phyloP scores from a whole-genome alignment of 1,139 yeast species.

The Taphrina populina region DNA sequence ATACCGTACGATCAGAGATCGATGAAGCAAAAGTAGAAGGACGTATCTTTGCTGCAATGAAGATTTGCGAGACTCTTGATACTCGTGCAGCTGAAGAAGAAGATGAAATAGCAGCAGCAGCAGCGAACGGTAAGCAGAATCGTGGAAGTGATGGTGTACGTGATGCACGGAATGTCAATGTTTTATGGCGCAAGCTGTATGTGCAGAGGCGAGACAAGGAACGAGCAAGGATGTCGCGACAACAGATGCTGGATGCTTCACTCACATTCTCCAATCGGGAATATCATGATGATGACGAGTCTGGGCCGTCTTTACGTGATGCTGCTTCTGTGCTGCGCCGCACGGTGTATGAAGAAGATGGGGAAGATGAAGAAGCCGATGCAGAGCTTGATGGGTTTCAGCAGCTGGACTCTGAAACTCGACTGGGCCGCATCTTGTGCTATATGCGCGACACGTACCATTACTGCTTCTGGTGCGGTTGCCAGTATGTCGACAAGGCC shows the following conservation, averaged over 20 bases:
- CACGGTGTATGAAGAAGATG: slow-evolving; percentile 36
- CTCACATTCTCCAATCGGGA: slow-evolving; percentile 9
- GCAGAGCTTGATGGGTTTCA: slow-evolving; percentile 45
- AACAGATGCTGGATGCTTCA: slow-evolving; percentile 27
- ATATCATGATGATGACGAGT: slow-evolving; percentile 18
- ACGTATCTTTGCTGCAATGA: slow-evolving; percentile 39
- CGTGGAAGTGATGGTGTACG: too few relatives aligned
- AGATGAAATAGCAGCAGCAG: too few relatives aligned
- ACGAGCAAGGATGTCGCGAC: slow-evolving; percentile 32
- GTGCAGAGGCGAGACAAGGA: slow-evolving; percentile 36
- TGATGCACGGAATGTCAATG: slow-evolving; percentile 39
- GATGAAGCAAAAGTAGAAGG: slow-evolving; percentile 37
- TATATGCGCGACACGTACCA: slow-evolving; percentile 48
- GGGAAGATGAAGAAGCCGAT: slow-evolving; percentile 41
- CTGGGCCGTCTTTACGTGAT: background rate
- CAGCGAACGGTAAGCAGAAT: too few relatives aligned
- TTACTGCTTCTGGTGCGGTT: slow-evolving; percentile 56
- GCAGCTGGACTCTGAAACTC: slow-evolving; percentile 40
- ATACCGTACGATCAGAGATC: slow-evolving; percentile 40
- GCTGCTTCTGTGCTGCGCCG: slow-evolving; percentile 2
- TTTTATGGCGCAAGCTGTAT: slow-evolving; percentile 41
- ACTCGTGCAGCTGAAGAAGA: slow-evolving; percentile 18
- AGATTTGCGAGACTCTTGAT: slow-evolving; percentile 39
- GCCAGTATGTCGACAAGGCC: slow-evolving; percentile 44
- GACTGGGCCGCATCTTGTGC: slow-evolving; percentile 43